These are phyloP conservation scores for Alectoria sarmentosa DNA, from an alignment of 495 filamentous ascomycete genomes.

Conservation along the genomic window DNA sequence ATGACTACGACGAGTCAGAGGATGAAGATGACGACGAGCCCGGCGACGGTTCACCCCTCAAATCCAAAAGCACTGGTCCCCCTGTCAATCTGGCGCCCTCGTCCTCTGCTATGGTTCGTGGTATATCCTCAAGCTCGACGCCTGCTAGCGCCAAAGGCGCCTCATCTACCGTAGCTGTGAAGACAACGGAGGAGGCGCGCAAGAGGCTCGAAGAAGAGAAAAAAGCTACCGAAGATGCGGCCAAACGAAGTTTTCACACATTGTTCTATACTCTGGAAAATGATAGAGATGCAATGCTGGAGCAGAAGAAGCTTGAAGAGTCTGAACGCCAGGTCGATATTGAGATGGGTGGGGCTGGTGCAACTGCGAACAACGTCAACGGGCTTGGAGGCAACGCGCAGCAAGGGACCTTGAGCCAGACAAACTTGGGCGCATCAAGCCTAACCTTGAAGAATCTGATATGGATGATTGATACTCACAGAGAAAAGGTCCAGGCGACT, in stretches of 20 bases:
- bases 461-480: conserved; percentile 85
- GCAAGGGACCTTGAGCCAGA: conserved; percentile 82
- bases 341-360: conserved; percentile 58
- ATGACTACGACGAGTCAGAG: conserved; percentile 72
- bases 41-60: conserved; percentile 54
- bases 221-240: conserved; percentile 85
- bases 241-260: conserved; percentile 80
- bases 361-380: conserved; percentile 39
- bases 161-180: conserved; percentile 44
- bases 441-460: conserved; percentile 95
- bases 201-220: conserved; percentile 92
- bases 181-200: conserved; percentile 75
- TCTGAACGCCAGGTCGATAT: conserved; percentile 93
- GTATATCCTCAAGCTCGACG: conserved; percentile 22
- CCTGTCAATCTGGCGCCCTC: conserved; percentile 36
- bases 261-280: conserved; percentile 92
- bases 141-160: conserved; percentile 31
- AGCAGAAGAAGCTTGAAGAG: conserved; percentile 95
- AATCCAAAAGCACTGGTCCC: conserved; percentile 50
- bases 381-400: conserved; percentile 43
- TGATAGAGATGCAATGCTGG: conserved; percentile 91
- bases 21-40: conserved; percentile 86
- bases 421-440: conserved; percentile 94
- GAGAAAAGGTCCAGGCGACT: conserved; percentile 77
- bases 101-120: conserved; percentile 24